A percentile compares a stretch with the other conserved stretches of the same genome.
Conservation (phyloP, 306 rosid genomes). For the Prunus kanzakura region DNA sequence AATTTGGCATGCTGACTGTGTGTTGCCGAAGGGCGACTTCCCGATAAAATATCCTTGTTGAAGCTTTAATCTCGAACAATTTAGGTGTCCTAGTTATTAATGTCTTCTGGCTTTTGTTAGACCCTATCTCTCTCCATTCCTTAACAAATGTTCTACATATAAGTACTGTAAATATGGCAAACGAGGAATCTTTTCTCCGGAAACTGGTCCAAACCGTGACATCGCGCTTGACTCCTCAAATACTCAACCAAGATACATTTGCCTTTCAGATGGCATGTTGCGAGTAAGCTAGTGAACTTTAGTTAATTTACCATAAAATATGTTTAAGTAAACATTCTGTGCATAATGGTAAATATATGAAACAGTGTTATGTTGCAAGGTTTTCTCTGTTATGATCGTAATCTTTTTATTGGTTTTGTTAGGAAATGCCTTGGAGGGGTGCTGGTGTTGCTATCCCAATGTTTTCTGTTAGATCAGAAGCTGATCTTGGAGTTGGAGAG, state of each 20-base stretch:
- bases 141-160: conserved; percentile 62
- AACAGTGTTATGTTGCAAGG: too few species aligned
- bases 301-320: neutral
- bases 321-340: conserved; percentile 10
- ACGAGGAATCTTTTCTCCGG: conserved; percentile 59
- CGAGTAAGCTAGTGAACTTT: conserved; percentile 46
- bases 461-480: conserved; percentile 91
- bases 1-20: conserved; percentile 80
- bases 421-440: conserved; percentile 95
- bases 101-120: neutral
- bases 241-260: conserved; percentile 51
- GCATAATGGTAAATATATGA: neutral
- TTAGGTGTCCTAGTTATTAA: neutral
- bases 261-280: conserved; percentile 84
- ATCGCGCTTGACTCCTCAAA: conserved; percentile 47
- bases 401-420: conserved; percentile 22
- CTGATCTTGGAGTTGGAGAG: conserved; percentile 97
- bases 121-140: conserved; percentile 37
- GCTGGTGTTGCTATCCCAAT: conserved; percentile 92
- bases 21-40: conserved; percentile 58
- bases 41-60: conserved; percentile 78
- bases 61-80: conserved; percentile 17
- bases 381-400: neutral
- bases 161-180: conserved; percentile 70
- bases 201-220: conserved; percentile 73